These are phyloP conservation scores for Podospora bellae-mahoneyi DNA, from an alignment of 495 filamentous ascomycete genomes.

Conservation along the genomic window DNA sequence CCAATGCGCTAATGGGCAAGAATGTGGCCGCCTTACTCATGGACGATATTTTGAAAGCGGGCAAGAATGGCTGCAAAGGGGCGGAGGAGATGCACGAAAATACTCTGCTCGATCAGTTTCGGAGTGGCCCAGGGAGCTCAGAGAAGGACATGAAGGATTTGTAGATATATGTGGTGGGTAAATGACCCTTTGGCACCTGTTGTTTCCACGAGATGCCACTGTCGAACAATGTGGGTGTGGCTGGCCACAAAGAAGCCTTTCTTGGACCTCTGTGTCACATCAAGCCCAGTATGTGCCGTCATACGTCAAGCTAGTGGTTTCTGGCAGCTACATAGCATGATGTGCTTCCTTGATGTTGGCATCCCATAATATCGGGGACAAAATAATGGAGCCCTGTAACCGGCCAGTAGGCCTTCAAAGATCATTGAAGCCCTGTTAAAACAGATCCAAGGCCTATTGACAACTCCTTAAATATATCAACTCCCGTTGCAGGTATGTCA, in stretches of 20 bases:
- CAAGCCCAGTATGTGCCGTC: background rate
- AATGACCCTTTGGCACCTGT: too few species aligned
- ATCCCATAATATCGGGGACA: background rate
- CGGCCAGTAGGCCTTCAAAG: too few species aligned
- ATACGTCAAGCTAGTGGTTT: background rate
- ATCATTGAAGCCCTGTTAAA: too few species aligned
- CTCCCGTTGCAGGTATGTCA: too few species aligned
- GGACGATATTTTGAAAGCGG: constrained; percentile 43
- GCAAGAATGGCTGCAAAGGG: constrained; percentile 6
- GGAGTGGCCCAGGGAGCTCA: background rate
- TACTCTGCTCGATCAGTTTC: background rate
- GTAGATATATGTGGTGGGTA: background rate
- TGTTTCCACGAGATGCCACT: too few species aligned
- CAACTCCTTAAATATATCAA: too few species aligned
- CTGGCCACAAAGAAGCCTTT: background rate
- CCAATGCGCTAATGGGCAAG: constrained; percentile 89
- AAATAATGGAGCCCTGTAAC: too few species aligned
- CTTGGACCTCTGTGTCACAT: background rate
- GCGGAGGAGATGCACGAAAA: background rate
- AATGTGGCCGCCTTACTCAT: constrained; percentile 82
- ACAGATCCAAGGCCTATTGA: too few species aligned
- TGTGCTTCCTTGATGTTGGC: background rate
- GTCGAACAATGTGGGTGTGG: too few species aligned
- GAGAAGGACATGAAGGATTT: background rate
- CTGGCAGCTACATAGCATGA: background rate